Evolutionary conservation across 345 rosid species (phyloP).

Genomic region (Brassica rapa): DNA sequence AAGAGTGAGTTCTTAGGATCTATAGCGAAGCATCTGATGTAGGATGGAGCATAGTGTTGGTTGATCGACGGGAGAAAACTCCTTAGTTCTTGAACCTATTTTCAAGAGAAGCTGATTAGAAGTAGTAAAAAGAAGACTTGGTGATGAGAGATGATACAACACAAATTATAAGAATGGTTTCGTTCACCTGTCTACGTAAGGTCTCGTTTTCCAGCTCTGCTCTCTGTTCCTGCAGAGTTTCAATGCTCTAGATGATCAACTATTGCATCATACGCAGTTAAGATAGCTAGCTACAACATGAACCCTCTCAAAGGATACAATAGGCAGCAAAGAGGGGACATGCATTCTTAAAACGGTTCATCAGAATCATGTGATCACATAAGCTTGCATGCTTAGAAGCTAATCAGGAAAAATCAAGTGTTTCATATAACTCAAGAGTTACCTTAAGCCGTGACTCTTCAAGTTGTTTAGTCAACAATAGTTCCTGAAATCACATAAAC

Average conservation of each 20-base stretch:
- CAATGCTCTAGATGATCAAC: background rate
- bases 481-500: slow-evolving; percentile 60
- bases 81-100: slow-evolving; percentile 76
- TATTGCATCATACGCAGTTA: background rate
- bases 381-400: slow-evolving; percentile 4
- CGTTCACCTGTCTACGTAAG: slow-evolving; percentile 76
- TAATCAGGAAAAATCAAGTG: slow-evolving; percentile 14
- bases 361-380: slow-evolving; percentile 11
- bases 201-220: slow-evolving; percentile 87
- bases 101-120: slow-evolving; percentile 12
- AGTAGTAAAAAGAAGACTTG: background rate
- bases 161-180: slow-evolving; percentile 7
- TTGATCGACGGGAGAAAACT: slow-evolving; percentile 60
- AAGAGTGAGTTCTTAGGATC: slow-evolving; percentile 48
- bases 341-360: background rate
- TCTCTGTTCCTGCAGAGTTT: slow-evolving; percentile 63
- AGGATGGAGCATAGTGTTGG: slow-evolving; percentile 46
- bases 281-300: slow-evolving; percentile 16
- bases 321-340: background rate
- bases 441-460: slow-evolving; percentile 86
- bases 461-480: slow-evolving; percentile 64
- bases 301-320: background rate
- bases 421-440: slow-evolving; percentile 2
- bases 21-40: slow-evolving; percentile 52
- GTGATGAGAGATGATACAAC: background rate